A percentile compares a stretch with the other conserved stretches of the same genome.
Conservation (phyloP, 371 early-diverging fungal species). For the Mortierella sp. region DNA sequence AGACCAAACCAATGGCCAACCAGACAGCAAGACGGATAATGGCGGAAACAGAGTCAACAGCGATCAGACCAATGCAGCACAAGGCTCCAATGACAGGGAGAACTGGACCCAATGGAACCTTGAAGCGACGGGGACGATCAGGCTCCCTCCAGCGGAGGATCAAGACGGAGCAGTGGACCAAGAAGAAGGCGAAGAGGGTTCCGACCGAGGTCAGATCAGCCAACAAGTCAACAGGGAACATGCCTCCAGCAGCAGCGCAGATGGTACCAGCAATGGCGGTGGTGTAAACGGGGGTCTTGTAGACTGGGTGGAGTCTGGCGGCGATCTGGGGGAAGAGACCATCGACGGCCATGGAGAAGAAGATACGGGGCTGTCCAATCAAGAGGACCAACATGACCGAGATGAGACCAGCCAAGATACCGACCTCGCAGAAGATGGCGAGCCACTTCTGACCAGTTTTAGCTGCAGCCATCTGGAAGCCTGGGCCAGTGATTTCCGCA, state of each 20-base stretch:
- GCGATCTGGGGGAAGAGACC: conserved; percentile 82
- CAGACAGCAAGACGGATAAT: conserved; percentile 44
- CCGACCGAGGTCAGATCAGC: conserved; percentile 90
- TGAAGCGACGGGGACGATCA: conserved; percentile 79
- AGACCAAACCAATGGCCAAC: conserved; percentile 40
- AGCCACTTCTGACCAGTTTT: conserved; percentile 71
- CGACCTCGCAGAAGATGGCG: conserved; percentile 74
- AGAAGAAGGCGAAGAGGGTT: conserved; percentile 87
- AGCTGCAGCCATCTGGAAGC: conserved; percentile 72
- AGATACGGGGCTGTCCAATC: conserved; percentile 90
- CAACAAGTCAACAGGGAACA: conserved; percentile 85
- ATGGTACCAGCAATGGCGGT: conserved; percentile 79
- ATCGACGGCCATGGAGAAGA: conserved; percentile 87
- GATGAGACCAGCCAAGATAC: conserved; percentile 81
- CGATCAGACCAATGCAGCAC: conserved; percentile 29
- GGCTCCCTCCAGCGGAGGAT: conserved; percentile 81
- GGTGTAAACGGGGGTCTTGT: conserved; percentile 76
- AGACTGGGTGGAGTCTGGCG: conserved; percentile 65
- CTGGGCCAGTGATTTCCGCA: conserved; percentile 41
- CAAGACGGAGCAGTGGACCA: conserved; percentile 80
- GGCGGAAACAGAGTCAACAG: conserved; percentile 37
- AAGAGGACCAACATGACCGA: conserved; percentile 81
- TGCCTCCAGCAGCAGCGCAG: conserved; percentile 74
- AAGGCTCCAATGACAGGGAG: conserved; percentile 36
- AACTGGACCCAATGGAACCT: conserved; percentile 73